Percentiles rank a stretch among this genome's conserved stretches.
Conservation (phyloP, 2,329 filamentous ascomycete species). For the Alternaria arbusti region DNA sequence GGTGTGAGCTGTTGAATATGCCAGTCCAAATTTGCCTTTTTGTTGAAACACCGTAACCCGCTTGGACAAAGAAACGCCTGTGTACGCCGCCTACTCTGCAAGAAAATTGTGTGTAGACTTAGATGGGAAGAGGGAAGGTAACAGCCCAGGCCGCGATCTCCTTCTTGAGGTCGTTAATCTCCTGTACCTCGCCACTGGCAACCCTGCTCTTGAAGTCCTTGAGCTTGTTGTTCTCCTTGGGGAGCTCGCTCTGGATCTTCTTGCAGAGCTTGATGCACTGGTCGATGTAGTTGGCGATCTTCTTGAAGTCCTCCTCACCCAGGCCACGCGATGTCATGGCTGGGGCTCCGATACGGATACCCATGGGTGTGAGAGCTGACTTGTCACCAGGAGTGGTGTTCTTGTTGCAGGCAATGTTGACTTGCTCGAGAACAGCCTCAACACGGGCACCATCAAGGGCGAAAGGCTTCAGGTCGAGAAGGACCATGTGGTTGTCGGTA, state of each 20-base stretch:
- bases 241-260: slow-evolving; percentile 81
- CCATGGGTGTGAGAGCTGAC: slow-evolving; percentile 90
- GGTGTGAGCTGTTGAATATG: slow-evolving; percentile 35
- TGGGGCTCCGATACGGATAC: slow-evolving; percentile 90
- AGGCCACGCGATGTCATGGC: slow-evolving; percentile 99
- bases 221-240: slow-evolving; percentile 98
- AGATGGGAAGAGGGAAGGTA: slow-evolving; percentile 89
- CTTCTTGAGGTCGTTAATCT: slow-evolving; percentile 85
- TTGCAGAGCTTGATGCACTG: slow-evolving; percentile 87
- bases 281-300: slow-evolving; percentile 87
- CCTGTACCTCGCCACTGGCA: slow-evolving; percentile 74
- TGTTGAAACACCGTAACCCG: slow-evolving; percentile 29
- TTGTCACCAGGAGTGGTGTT: slow-evolving; percentile 97
- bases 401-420: slow-evolving; percentile 98
- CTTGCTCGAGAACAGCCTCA: slow-evolving; percentile 87
- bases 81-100: slow-evolving; percentile 18
- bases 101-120: slow-evolving; percentile 24
- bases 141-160: slow-evolving; percentile 89
- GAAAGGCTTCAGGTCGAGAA: slow-evolving; percentile 89
- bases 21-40: slow-evolving; percentile 24
- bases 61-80: slow-evolving; percentile 17
- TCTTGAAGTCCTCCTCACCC: slow-evolving; percentile 80
- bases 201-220: slow-evolving; percentile 99
- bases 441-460: slow-evolving; percentile 87
- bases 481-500: slow-evolving; percentile 96